Conservation (phyloP, 495 filamentous ascomycete species). For the Cryomyces minteri region DNA sequence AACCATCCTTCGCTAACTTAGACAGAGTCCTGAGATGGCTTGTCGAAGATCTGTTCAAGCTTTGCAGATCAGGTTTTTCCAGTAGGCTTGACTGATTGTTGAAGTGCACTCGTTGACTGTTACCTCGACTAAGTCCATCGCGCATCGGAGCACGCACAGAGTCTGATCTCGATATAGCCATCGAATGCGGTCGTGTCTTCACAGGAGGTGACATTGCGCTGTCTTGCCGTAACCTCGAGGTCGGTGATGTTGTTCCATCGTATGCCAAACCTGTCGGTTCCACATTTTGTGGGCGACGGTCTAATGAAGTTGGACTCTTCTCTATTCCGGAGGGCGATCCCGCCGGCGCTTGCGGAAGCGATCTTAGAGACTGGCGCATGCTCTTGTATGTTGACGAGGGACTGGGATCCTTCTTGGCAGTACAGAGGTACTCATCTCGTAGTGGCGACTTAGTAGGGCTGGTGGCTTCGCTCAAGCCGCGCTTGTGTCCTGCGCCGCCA, state of each 20-base stretch:
- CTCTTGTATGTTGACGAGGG: conserved; percentile 42
- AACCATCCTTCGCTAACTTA: conserved; percentile 54
- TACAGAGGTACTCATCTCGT: conserved; percentile 23
- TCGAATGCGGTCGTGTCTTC: conserved; percentile 13
- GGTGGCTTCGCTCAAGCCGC: conserved; percentile 56
- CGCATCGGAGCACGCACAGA: conserved; percentile 15
- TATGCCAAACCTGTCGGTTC: conserved; percentile 1
- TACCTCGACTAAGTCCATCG: conserved; percentile 3
- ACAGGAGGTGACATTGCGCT: conserved; percentile 11
- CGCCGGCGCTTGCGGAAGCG: conserved; percentile 49
- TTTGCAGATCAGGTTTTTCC: conserved; percentile 47
- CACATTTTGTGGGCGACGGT: conserved; percentile 12
- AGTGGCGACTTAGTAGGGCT: conserved; percentile 23
- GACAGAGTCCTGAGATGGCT: conserved; percentile 80
- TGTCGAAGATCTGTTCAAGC: conserved; percentile 66
- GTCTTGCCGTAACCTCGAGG: conserved; percentile 1
- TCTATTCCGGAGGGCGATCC: conserved; percentile 22
- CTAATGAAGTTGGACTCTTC: conserved; percentile 7
- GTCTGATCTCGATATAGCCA: conserved; percentile 19
- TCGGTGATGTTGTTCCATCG: conserved; percentile 2
- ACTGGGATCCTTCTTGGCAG: conserved; percentile 23
- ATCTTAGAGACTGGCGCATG: conserved; percentile 58
- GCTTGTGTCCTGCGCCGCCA: conserved; percentile 38
- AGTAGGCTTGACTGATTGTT: conserved; percentile 4
- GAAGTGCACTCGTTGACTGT: not conserved